Base-by-base conservation (phyloP, 208 protist species). In the Leishmania turanica region DNA sequence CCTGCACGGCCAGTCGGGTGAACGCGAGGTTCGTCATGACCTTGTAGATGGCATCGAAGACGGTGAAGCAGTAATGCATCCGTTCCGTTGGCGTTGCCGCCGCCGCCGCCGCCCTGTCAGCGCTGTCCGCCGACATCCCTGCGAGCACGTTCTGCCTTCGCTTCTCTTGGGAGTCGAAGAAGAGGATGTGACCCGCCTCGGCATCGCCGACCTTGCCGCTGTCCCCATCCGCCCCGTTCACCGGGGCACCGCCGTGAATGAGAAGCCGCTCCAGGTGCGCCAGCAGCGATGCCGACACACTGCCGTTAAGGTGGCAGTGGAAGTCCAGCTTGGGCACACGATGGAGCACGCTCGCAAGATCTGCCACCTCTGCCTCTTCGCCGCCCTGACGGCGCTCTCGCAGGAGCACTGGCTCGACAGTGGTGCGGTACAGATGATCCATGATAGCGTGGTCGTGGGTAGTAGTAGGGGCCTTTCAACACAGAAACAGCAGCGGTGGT, bases 31-130 rank as follows among this genome's bases (percentile, higher is more conserved):
- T 96, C 6, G 79, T 91, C 87, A 96, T 94, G 56, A 96, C 75
- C 45, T 86, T 89, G 84, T 96, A 96, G 56, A 97, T 90, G 72
- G 85, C 85, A 74, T 97, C 94, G 84, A 97, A 97, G 0, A 96
- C 84, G 8, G 58, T 68, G 75, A 97, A 97, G 82, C 89, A 94
- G 71, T 93, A 82, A 78, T 92, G 81, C 94, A 97, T 97, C n/a
- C 87, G 82, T 19, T 89, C 90, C 37, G 83, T 49, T 19, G 77
- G 75, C 15, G 62, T 78, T 45, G 79, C 72, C 49, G 70, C 62
- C 53, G 56, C 42, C 42, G 56, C 42, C 42, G 42, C 51, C 4
- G 37, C 56, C 11, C 74, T 31, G 27, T 51, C 74, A 21, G 47
- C 37, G 37, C 4, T 65, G 53, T 45, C 24, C 56, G 51, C 21